Base-by-base conservation (phyloP, 2,329 filamentous ascomycete genomes). In the Blumeria hordei region DNA sequence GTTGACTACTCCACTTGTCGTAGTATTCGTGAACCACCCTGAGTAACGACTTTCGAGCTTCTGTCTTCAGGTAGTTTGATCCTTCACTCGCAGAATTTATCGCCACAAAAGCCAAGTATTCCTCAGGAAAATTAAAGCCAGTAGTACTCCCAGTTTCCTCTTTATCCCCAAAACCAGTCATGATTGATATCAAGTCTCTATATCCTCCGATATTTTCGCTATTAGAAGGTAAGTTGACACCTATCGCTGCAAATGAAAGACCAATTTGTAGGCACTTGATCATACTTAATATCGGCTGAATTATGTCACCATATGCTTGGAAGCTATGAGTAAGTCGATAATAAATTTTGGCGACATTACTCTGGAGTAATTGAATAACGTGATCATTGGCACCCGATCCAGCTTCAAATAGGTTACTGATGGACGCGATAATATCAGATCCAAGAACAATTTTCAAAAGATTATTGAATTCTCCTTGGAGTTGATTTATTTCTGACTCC, bases 401-500 rank as follows among this genome's bases (percentile, higher is more conserved):
- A 21, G n/a, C 55, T 0, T 53, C 53, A 43, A 65, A 62, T 37
- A 60, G 60, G 12, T 47, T 50, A 6, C 58, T 52, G 2, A 65
- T 33, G 39, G 53, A 59, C 1, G 39, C 32, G 9, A 58, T 54
- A 6, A 60, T 54, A 16, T 60, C 55, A 8, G 64, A 60, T 14
- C 52, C 41, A 1, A 65, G 50, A 34, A 66, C 57, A 11, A 58
- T 58, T 53, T 80, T 82, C 43, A 93, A 69, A 32, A 93, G 69
- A 58, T 85, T 88, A 54, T 75, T 77, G 62, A 96, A 90, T 61
- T 95, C 87, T 8, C 82, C 83, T 61, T 95, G 88, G 3, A 96
- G 69, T 45, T 81, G 71, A 55, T 74, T 70, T 10, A 94, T 72
- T 60, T 85, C 76, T 0, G 84, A 87, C 0, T 69, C 66, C 11